Conservation (phyloP, 106 monocot genomes). For the Dendrobium officinale region DNA sequence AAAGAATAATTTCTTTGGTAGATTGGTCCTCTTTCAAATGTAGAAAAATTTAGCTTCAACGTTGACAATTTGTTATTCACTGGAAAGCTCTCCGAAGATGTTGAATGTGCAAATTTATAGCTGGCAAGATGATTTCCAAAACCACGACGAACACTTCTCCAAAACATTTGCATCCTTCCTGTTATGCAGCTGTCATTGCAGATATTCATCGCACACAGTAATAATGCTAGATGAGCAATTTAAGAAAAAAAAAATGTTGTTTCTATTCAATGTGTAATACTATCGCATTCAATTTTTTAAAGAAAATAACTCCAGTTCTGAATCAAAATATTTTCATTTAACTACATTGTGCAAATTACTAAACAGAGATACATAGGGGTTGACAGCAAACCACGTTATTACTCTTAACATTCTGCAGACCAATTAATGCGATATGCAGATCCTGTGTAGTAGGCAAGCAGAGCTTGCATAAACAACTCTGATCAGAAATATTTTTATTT, state of each 20-base stretch:
- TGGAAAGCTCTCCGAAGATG: not conserved
- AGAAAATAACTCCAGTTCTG: not conserved
- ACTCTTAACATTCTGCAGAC: no score
- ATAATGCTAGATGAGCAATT: not conserved
- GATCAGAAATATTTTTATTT: no score
- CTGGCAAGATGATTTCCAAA: not conserved
- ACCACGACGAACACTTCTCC: conserved; percentile 1
- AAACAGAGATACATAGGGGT: no score
- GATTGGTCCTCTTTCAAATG: not conserved
- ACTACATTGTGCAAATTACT: not conserved
- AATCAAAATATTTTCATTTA: not conserved
- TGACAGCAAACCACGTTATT: no score
- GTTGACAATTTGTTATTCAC: not conserved
- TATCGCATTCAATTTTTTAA: not conserved
- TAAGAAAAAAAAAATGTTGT: not conserved
- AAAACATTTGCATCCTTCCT: not conserved
- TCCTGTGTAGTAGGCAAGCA: no score
- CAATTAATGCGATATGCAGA: no score
- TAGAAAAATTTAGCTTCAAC: not conserved
- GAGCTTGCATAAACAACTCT: no score
- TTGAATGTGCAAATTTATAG: not conserved
- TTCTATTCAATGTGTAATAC: not conserved
- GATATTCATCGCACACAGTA: not conserved
- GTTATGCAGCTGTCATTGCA: not conserved
- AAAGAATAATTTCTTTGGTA: not conserved